Evolutionary conservation across 345 rosid species (phyloP).

Genomic region (Eucalyptus cladocalyx): DNA sequence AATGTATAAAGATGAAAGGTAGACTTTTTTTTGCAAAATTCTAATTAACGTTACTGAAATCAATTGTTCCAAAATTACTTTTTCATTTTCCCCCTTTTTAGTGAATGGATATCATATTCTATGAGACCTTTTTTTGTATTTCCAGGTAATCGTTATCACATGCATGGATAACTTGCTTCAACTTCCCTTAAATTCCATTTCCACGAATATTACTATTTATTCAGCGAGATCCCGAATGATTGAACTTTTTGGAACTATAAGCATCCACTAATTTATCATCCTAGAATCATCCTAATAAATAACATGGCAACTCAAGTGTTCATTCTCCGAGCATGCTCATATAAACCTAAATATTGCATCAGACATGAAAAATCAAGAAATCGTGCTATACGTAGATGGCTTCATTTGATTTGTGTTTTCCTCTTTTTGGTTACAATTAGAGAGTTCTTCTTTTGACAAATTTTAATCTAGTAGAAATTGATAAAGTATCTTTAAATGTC

Average conservation of each 20-base stretch:
- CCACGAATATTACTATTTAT: background rate
- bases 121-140: background rate
- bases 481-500: background rate
- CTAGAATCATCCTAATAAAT: background rate
- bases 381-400: background rate
- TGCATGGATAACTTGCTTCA: background rate
- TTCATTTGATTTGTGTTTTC: background rate
- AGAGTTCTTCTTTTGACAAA: background rate
- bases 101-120: background rate
- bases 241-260: background rate
- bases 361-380: background rate
- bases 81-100: background rate
- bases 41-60: background rate
- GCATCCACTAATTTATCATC: background rate
- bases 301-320: background rate
- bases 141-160: background rate
- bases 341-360: background rate
- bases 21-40: background rate
- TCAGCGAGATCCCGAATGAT: background rate
- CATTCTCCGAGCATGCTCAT: background rate
- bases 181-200: background rate
- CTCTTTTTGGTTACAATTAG: background rate
- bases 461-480: background rate
- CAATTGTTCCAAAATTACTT: background rate
- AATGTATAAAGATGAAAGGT: background rate